Evolutionary conservation across 1,139 yeast species (phyloP).

Genomic region (Kodamaea sp.): DNA sequence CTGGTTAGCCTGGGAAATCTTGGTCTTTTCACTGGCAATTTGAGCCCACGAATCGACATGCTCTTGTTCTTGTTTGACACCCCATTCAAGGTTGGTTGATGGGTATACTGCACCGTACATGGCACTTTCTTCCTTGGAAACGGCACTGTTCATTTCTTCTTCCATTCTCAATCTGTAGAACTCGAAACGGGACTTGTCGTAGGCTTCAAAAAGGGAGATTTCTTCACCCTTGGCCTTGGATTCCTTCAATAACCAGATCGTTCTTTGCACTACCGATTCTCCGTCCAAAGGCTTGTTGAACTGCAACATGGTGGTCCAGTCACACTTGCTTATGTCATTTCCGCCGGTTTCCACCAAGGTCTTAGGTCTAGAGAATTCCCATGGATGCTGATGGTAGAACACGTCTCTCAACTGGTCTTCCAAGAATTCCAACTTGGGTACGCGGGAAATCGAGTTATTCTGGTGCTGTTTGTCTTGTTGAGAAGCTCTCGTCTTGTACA

Average conservation of each 20-base stretch:
- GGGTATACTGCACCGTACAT: conserved; percentile 83
- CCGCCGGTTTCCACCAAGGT: conserved; percentile 75
- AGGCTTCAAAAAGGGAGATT: conserved; percentile 61
- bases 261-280: conserved; percentile 90
- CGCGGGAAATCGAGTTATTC: conserved; percentile 43
- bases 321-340: conserved; percentile 45
- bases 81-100: conserved; percentile 61
- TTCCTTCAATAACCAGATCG: conserved; percentile 63
- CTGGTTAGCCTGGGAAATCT: conserved; percentile 45
- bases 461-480: conserved; percentile 26
- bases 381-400: conserved; percentile 92
- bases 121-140: conserved; percentile 78
- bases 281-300: conserved; percentile 78
- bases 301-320: conserved; percentile 83
- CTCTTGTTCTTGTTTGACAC: conserved; percentile 69
- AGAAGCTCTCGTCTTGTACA: conserved; percentile 53
- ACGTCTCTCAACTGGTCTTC: conserved; percentile 83
- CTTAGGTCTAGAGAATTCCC: conserved; percentile 97
- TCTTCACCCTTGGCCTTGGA: conserved; percentile 27
- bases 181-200: conserved; percentile 84
- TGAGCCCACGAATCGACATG: conserved; percentile 72
- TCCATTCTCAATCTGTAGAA: conserved; percentile 84
- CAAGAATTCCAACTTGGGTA: conserved; percentile 65
- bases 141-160: conserved; percentile 74
- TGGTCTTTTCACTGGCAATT: conserved; percentile 65